Evolutionary conservation across 2,329 filamentous ascomycete species (phyloP), one percentile per base, ranked within the genome.

Genomic region (Aureobasidium sp.): DNA sequence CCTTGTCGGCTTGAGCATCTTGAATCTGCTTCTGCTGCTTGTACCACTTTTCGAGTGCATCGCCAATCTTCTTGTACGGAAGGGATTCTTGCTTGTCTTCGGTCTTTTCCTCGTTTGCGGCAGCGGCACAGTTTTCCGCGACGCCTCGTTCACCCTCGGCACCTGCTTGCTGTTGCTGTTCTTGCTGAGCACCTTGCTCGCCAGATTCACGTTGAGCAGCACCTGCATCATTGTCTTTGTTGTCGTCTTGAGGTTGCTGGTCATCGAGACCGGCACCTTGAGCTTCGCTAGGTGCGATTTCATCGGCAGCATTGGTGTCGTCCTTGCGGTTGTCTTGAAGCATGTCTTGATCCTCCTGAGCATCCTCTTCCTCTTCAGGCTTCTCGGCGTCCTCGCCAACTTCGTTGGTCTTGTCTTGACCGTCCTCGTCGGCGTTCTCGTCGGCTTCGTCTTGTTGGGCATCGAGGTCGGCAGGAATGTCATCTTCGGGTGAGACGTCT

Each of bases 41-140:
- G 73, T 97, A 92, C 90, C 92, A 99, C 67, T 87, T 84, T 72
- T 97, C 92, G 33, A 99, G 79, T 6, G 90, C 88, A 75, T 99
- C 91, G 23, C 94, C 94, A 31, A 99, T 83, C 69, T 96, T 95
- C 76, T 94, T 94, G 80, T 96, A 96, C 1, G 91, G 89, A 66
- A 94, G 84, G 6, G 47, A 47, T 17, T 58, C 61, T 40, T 62
- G 50, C 37, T 51, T 40, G 19, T 62, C 57, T 25, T 64, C 43
- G 10, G 61, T 57, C 19, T 62, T 45, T 25, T 62, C 54, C 19
- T 61, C 61, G n/a, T 31, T 49, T 11, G 60, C 37, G 21, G 58
- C 61, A 23, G 61, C 58, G 6, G 58, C 35, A 31, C 59, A 60
- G 42, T 61, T 35, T 5, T 64, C 46, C 21, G 60, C 61, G 21